phyloP scores from a whole-genome alignment of 345 rosid species.

The Hevea brasiliensis region DNA sequence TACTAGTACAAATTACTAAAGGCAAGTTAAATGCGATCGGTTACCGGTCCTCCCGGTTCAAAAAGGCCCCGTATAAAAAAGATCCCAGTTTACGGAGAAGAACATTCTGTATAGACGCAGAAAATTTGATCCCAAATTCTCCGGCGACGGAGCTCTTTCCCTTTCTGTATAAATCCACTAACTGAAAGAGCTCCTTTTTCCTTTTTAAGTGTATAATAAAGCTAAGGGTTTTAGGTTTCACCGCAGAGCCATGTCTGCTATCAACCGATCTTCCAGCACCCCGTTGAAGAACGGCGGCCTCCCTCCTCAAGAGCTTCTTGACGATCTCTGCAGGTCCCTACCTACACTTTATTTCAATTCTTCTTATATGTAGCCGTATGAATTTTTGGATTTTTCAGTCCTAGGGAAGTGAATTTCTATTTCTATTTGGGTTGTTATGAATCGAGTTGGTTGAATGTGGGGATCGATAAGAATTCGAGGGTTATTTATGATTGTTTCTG shows the following conservation, averaged over 20 bases:
- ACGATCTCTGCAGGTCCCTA: conserved; percentile 94
- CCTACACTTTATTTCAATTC: not conserved
- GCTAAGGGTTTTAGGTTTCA: not conserved
- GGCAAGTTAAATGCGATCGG: too few relatives aligned
- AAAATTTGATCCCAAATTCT: not conserved
- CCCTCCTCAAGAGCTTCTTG: conserved; percentile 95
- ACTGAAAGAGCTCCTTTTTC: conserved; percentile 3
- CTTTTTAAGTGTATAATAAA: not conserved
- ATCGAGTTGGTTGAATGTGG: not conserved
- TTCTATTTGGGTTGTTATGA: not conserved
- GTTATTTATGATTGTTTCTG: not conserved
- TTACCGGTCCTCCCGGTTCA: too few relatives aligned
- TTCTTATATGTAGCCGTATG: not conserved
- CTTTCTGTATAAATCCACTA: not conserved
- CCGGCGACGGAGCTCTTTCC: conserved; percentile 7
- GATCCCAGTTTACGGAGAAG: not conserved
- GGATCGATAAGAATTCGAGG: not conserved
- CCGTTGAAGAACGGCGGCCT: conserved; percentile 75
- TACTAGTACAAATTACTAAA: too few relatives aligned
- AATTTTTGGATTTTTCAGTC: not conserved
- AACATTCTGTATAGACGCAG: not conserved
- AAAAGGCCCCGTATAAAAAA: too few relatives aligned
- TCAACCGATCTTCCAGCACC: conserved; percentile 70
- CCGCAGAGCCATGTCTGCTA: conserved; percentile 49
- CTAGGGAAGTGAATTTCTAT: not conserved